Conservation (phyloP, 192 early-diverging fungal species). For the Umbelopsis isabellina region DNA sequence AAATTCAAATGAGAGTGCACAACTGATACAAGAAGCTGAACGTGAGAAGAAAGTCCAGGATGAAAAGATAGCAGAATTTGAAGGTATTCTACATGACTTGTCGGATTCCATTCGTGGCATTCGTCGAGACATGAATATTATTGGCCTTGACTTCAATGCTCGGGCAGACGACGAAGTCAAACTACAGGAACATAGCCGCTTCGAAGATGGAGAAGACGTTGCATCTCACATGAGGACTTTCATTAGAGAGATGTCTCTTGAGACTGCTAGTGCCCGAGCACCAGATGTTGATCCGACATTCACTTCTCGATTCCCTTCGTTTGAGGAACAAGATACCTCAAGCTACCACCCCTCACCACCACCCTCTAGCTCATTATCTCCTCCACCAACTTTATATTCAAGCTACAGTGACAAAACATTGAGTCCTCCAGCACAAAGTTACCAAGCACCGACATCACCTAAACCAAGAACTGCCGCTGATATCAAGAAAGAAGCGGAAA, state of each 20-base stretch:
- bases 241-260: slow-evolving; percentile 45
- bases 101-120: slow-evolving; percentile 46
- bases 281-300: slow-evolving; percentile 43
- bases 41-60: slow-evolving; percentile 52
- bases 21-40: slow-evolving; percentile 39
- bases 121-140: slow-evolving; percentile 38
- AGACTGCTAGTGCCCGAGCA: slow-evolving; percentile 22
- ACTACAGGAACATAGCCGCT: slow-evolving; percentile 37
- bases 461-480: slow-evolving; percentile 39
- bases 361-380: slow-evolving; percentile 3
- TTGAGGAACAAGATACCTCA: neutral
- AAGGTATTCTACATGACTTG: slow-evolving; percentile 45
- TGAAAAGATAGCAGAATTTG: slow-evolving; percentile 46
- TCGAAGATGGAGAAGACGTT: slow-evolving; percentile 50
- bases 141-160: slow-evolving; percentile 35
- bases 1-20: slow-evolving; percentile 19
- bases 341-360: neutral
- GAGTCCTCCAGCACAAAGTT: neutral
- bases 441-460: no score
- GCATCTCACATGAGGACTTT: slow-evolving; percentile 46
- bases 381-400: neutral
- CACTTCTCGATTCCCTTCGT: slow-evolving; percentile 36
- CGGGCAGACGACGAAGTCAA: slow-evolving; percentile 26
- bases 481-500: slow-evolving; percentile 43
- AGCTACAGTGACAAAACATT: neutral